Evolutionary conservation across 1,139 yeast genomes (phyloP), one percentile per base, ranked within the genome.

Genomic region (Zygosaccharomyces pseudobailii): DNA sequence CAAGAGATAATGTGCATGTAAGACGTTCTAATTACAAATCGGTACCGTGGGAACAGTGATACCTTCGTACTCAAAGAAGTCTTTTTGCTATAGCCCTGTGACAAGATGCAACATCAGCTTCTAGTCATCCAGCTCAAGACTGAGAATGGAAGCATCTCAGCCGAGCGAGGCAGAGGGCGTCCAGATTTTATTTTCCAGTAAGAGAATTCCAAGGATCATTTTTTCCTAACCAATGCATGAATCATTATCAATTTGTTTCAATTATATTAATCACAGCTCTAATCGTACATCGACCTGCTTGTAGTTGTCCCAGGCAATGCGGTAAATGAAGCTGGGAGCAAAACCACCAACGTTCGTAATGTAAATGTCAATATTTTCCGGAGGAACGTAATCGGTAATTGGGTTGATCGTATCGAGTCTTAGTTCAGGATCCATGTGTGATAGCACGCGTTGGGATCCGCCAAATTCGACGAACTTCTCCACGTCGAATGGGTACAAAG

Each of bases 281-380:
- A 83, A 71, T 59, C 77, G 76, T 50, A 80, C 87, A 68, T 90
- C 97, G 60, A 86, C 90, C 43, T 84, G 80, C 66, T 84, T 84
- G 70, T 94, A 94, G 68, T 90, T 89, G 69, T 94, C 99, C 72
- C 90, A 79, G 36, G 92, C 96, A 51, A 92, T 85, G 70, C 98
- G 83, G 70, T 94, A 94, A 46, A 92, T 85, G 70, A 92, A 94
- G 56, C 95, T 88, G 42, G 98, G 98, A 23, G 97, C 87, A 66
- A 87, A 90, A 25, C 97, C 97, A 40, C 98, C 98, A 52, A 89
- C 79, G 65, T 94, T 92, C 19, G 98, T 90, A 60, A 92, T 87
- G 67, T 85, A 89, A 55, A 94, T 87, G 67, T 92, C 97, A 55
- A 94, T 87, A 62, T 87, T 83, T 61, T 90, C 97, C 0, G 99